phyloP scores from a whole-genome alignment of 441 rosid species.

The Capsella rubella region DNA sequence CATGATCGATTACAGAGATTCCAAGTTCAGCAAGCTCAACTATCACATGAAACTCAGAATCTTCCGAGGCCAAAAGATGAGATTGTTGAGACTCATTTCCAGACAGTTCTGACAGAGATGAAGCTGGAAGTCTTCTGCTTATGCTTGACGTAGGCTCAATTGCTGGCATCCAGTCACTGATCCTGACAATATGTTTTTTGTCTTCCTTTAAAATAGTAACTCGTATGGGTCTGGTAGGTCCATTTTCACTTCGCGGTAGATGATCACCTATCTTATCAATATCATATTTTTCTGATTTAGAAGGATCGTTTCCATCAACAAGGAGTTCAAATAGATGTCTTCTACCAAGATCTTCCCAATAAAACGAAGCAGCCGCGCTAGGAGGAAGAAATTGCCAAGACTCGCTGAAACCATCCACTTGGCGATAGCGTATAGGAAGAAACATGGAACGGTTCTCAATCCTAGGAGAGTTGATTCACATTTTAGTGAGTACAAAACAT shows the following conservation, averaged over 20 bases:
- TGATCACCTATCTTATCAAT: conserved; percentile 91
- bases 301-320: conserved; percentile 77
- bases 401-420: conserved; percentile 78
- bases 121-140: conserved; percentile 49
- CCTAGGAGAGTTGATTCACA: conserved; percentile 56
- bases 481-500: conserved; percentile 11
- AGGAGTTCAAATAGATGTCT: conserved; percentile 75
- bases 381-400: conserved; percentile 97
- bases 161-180: conserved; percentile 98
- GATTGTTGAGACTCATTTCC: conserved; percentile 60
- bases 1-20: conserved; percentile 89
- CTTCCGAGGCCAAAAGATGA: conserved; percentile 52
- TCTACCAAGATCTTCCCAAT: conserved; percentile 98
- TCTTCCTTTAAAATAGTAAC: conserved; percentile 89
- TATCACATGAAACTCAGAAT: conserved; percentile 86
- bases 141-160: conserved; percentile 61
- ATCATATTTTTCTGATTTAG: conserved; percentile 64
- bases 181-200: conserved; percentile 74
- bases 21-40: conserved; percentile 96
- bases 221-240: conserved; percentile 79
- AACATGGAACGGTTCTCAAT: conserved; percentile 94
- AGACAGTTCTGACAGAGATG: conserved; percentile 55
- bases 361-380: conserved; percentile 86
- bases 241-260: conserved; percentile 67
- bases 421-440: conserved; percentile 84